These are phyloP conservation scores for Heterobasidion parviporum DNA, from an alignment of 1,284 basidiomycete genomes.

Conservation along the genomic window DNA sequence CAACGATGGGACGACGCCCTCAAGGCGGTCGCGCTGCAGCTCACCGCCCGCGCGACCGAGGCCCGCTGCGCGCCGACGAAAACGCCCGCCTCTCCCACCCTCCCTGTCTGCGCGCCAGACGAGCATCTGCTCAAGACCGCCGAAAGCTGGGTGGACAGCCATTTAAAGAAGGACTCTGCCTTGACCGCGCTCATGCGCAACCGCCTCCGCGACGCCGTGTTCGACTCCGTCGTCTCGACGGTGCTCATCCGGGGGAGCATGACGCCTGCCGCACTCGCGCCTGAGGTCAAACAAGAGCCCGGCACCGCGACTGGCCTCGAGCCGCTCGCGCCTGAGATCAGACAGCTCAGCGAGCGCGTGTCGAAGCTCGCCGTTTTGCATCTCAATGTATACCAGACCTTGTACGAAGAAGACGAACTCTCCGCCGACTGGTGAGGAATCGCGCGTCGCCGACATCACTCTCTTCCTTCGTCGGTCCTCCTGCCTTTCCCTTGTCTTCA, in stretches of 20 bases:
- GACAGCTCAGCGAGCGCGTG: conserved; percentile 57
- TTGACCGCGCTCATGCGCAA: conserved; percentile 52
- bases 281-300: conserved; percentile 10
- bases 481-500: background rate
- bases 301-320: conserved; percentile 52
- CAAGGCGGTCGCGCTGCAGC: conserved; percentile 25
- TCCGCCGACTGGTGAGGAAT: conserved; percentile 15
- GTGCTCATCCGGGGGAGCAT: conserved; percentile 32
- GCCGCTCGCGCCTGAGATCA: conserved; percentile 60
- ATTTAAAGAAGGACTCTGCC: conserved; percentile 47
- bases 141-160: conserved; percentile 53
- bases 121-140: conserved; percentile 46
- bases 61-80: conserved; percentile 7
- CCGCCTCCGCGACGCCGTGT: conserved; percentile 57
- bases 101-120: conserved; percentile 31
- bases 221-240: conserved; percentile 46
- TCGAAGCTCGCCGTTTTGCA: conserved; percentile 65
- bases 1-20: conserved; percentile 32
- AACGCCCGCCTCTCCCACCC: conserved; percentile 7
- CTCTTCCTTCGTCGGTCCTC: background rate
- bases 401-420: conserved; percentile 66
- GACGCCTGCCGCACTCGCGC: conserved; percentile 12
- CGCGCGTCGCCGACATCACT: background rate
- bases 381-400: conserved; percentile 60
- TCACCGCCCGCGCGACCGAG: conserved; percentile 24